Conservation (phyloP, 106 monocot genomes). For the Allium fistulosum region DNA sequence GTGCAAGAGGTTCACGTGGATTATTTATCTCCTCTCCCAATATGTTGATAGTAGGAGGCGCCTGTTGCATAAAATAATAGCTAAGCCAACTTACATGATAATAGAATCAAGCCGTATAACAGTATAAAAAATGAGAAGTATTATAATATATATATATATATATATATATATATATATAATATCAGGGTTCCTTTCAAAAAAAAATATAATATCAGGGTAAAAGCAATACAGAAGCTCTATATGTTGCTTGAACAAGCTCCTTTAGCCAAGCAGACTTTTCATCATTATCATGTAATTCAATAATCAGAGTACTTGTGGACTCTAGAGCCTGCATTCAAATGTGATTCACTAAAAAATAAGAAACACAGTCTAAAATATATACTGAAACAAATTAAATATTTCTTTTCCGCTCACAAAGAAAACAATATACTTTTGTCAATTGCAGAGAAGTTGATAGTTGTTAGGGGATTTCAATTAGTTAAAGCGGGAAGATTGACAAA, state of each 20-base stretch:
- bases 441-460: too few species aligned
- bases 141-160: neutral
- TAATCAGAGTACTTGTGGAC: slow-evolving; percentile 77
- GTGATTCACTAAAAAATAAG: neutral
- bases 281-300: slow-evolving; percentile 65
- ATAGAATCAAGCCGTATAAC: neutral
- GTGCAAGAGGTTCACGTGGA: slow-evolving; percentile 18
- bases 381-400: too few species aligned
- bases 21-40: slow-evolving; percentile 35
- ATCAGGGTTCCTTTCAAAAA: too few species aligned
- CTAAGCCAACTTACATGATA: neutral
- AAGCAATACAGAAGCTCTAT: slow-evolving; percentile 70
- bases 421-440: too few species aligned
- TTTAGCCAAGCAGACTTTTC: slow-evolving; percentile 77
- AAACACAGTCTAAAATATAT: neutral
- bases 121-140: slow-evolving; percentile 2
- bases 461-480: too few species aligned
- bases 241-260: slow-evolving; percentile 76
- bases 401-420: too few species aligned
- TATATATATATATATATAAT: neutral
- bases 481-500: too few species aligned
- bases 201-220: too few species aligned
- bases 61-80: slow-evolving; percentile 26
- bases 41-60: slow-evolving; percentile 60
- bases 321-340: slow-evolving; percentile 66